These are phyloP conservation scores for Candida boleticola DNA, from an alignment of 805 yeast species.

Conservation along the genomic window DNA sequence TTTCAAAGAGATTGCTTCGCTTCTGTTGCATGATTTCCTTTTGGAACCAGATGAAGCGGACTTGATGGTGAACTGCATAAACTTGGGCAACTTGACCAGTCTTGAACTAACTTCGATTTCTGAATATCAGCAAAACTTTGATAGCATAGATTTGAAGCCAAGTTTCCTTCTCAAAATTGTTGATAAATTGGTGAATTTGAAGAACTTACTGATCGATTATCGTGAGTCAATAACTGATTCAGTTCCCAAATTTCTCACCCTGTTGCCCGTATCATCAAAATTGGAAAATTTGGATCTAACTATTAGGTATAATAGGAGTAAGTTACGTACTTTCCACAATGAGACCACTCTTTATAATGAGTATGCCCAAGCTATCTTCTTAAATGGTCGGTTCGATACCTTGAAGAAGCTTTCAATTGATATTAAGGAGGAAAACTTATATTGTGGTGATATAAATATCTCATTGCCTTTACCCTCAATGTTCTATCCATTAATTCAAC, in stretches of 20 bases:
- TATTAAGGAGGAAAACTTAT: slow-evolving; percentile 35
- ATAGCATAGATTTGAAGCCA: slow-evolving; percentile 8
- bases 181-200: slow-evolving; percentile 21
- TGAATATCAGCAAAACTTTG: slow-evolving; percentile 25
- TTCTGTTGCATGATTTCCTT: slow-evolving; percentile 4
- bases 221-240: slow-evolving; percentile 42
- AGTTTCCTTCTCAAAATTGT: slow-evolving; percentile 26
- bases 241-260: slow-evolving; percentile 32
- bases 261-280: slow-evolving; percentile 10
- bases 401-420: slow-evolving; percentile 39
- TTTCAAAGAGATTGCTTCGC: not conserved
- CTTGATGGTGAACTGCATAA: slow-evolving; percentile 15
- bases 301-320: slow-evolving; percentile 39
- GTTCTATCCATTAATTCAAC: slow-evolving; percentile 12
- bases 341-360: slow-evolving; percentile 9
- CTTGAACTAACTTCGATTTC: slow-evolving; percentile 34
- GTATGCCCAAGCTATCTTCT: slow-evolving; percentile 17
- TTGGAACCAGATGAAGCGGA: slow-evolving; percentile 21
- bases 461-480: slow-evolving; percentile 16
- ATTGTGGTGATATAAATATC: slow-evolving; percentile 24
- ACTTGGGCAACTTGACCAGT: slow-evolving; percentile 18
- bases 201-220: slow-evolving; percentile 35
- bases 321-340: slow-evolving; percentile 7
- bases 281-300: slow-evolving; percentile 39
- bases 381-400: slow-evolving; percentile 10